Conservation (phyloP, 139 green algal species). For the Chlamydomonas asymmetrica region DNA sequence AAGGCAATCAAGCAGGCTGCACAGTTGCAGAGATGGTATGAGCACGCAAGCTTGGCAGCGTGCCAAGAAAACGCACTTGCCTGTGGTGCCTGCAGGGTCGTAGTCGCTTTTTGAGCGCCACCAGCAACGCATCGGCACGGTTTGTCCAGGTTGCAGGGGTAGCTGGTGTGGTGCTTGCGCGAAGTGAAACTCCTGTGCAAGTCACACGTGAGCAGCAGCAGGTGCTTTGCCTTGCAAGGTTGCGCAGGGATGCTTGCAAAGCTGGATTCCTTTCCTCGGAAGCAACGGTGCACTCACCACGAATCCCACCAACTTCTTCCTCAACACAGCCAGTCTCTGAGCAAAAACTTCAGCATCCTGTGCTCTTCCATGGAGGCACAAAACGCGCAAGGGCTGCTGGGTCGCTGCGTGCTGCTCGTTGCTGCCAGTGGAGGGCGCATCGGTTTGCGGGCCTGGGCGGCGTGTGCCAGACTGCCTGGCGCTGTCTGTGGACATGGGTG, state of each 20-base stretch:
- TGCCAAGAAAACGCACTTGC: too few species aligned
- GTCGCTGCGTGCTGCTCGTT: neutral
- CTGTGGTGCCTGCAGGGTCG: too few species aligned
- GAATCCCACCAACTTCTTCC: constrained; percentile 28
- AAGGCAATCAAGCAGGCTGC: too few species aligned
- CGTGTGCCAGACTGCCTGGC: too few species aligned
- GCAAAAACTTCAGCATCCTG: constrained; percentile 51
- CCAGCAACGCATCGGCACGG: constrained; percentile 47
- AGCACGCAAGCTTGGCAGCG: too few species aligned
- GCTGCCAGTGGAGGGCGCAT: neutral
- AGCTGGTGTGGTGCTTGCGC: constrained; percentile 26
- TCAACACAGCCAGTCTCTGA: constrained; percentile 31
- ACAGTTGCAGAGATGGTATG: too few species aligned
- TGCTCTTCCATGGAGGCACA: constrained; percentile 51
- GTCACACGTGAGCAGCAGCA: neutral
- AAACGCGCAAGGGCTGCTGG: constrained; percentile 9
- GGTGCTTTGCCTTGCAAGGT: too few species aligned
- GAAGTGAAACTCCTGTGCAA: neutral
- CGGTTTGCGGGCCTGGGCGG: too few species aligned
- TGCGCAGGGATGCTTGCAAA: too few species aligned
- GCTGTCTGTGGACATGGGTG: too few species aligned
- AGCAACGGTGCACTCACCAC: constrained; percentile 29
- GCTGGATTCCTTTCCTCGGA: too few species aligned
- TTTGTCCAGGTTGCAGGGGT: constrained; percentile 36
- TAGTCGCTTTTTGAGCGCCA: constrained; percentile 40